Evolutionary conservation across 768 basidiomycete genomes (phyloP), one percentile per base, ranked within the genome.

Genomic region (Lentinula boryana): DNA sequence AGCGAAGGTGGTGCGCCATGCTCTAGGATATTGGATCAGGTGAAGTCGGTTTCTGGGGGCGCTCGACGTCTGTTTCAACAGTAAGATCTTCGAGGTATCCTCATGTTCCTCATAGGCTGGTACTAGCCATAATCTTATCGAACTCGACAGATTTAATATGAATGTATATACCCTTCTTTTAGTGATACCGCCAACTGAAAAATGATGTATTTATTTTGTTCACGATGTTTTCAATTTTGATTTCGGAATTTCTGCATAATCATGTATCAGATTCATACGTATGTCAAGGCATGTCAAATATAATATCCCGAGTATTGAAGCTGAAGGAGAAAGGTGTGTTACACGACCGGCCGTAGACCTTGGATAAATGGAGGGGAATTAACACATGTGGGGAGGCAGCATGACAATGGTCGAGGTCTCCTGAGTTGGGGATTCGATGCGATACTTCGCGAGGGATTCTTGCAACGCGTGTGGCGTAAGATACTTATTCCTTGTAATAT

Each of bases 251-350:
- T 27, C 27, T 27, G 27, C 27, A 27, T 27, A 27, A 27, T 27
- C 27, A 27, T 27, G 27, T 27, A 27, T 27, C 27, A 27, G 27
- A 27, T 27, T 27, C 27, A 27, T 18, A 86, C 98, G 97, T n/a
- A 41, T 41, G 40, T 41, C 16, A 41, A 12, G 10, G 10, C 16
- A 41, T 41, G 12, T 41, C 12, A 41, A 10, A 12, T 10, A 41
- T 41, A 41, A 10, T n/a, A 41, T 41, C 40, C 16, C 16, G 40
- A 10, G 10, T 41, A n/a, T 12, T 41, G 16, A 10, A 27, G 27
- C 27, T 27, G 27, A 27, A 27, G 27, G 27, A 27, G 27, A 27
- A 27, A 27, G 27, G 27, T 27, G 27, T 27, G 27, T 27, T 27
- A 27, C 27, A 27, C 27, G 27, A 27, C 27, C 3, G 27, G 27